phyloP scores from a whole-genome alignment of 768 basidiomycete genomes.

The Boletus insuetus region DNA sequence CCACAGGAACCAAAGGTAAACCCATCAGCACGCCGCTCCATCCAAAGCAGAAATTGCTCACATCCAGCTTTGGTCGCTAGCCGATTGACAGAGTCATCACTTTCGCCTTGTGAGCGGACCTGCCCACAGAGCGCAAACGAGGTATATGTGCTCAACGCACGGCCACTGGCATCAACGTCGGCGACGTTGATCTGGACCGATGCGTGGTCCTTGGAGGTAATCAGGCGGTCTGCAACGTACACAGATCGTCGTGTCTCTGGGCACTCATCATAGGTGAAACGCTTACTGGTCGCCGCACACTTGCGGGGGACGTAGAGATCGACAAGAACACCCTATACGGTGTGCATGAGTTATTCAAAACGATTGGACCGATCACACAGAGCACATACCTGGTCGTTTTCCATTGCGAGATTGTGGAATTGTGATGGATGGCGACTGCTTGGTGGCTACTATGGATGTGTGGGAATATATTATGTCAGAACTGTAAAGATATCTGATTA shows the following conservation, averaged over 20 bases:
- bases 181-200: constrained; percentile 95
- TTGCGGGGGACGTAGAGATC: constrained; percentile 99
- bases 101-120: constrained; percentile 93
- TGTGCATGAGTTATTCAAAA: constrained; percentile 1
- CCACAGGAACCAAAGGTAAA: neutral
- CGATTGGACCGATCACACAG: neutral
- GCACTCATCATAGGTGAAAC: neutral
- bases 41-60: constrained; percentile 42
- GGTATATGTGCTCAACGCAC: constrained; percentile 73
- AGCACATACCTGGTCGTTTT: constrained; percentile 81
- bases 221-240: constrained; percentile 81
- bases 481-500: constrained; percentile 30
- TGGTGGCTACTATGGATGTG: constrained; percentile 13
- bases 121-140: constrained; percentile 94
- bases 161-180: constrained; percentile 90
- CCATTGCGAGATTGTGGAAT: constrained; percentile 51
- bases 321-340: constrained; percentile 85
- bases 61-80: constrained; percentile 92
- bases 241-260: neutral
- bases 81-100: constrained; percentile 95
- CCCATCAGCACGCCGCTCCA: constrained; percentile 7
- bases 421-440: neutral
- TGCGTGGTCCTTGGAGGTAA: constrained; percentile 98
- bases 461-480: constrained; percentile 28
- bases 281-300: constrained; percentile 94